Base-by-base conservation (phyloP, 1,139 yeast species). In the Debaryomyces sp. region DNA sequence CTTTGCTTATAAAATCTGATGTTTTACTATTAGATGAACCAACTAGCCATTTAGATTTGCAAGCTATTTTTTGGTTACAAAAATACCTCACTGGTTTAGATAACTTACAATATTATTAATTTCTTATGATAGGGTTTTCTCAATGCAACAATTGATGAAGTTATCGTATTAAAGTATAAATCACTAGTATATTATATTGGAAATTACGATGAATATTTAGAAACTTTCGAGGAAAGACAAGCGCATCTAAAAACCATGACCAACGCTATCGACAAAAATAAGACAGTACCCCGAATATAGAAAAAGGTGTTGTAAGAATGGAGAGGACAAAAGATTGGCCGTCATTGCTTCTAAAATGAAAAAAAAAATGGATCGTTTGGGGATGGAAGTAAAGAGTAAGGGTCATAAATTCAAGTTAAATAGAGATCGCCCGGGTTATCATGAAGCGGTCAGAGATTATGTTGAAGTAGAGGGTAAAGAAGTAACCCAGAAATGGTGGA, bases 291-390 rank as follows among this genome's bases (percentile, higher is more conserved):
- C 5, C 30, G 13, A 13, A 34, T 34, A 27, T 24, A 12, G 34
- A 42, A 6, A 42, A 42, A 34, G 18, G 15, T 34, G n/a, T 7
- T 24, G 9, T 18, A 43, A 35, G 15, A 13, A 21, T 17, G 45
- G 45, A n/a, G 41, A 43, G 10, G 45, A 43, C 13, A 43, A 43
- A 24, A 34, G 26, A 29, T 30, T 43, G 45, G 33, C 39, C 21
- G 24, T 33, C 10, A 13, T 26, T 5, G 41, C 45, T 17, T 43
- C 45, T 2, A 43, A 34, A 24, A n/a, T n/a, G n/a, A 43, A 15
- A 26, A 43, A 43, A 26, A 43, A 43, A n/a, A 22, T 43, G 32
- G 45, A 34, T 13, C 37, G 39, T 15, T 21, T 43, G 33, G 41
- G 41, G 10, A 35, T 43, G 34, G 40, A 43, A 17, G 45, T 43